Percentiles rank a stretch among this genome's conserved stretches.
phyloP scores from a whole-genome alignment of 306 rosid species.

The Carpinus fangiana region DNA sequence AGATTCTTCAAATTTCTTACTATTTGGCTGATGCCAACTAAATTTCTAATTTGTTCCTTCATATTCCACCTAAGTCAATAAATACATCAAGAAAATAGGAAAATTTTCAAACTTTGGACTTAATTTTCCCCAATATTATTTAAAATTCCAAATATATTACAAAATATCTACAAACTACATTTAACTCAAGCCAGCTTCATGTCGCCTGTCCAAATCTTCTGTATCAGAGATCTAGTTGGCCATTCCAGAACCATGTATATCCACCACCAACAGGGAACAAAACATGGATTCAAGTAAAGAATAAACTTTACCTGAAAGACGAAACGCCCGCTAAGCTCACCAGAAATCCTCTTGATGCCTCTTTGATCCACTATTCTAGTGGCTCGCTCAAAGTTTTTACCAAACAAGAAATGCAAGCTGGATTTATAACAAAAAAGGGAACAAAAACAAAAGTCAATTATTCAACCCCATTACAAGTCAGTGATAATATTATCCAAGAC shows the following conservation, averaged over 20 bases:
- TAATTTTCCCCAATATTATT: background rate
- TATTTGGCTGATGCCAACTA: background rate
- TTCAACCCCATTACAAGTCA: background rate
- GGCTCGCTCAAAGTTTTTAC: constrained; percentile 92
- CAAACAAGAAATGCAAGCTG: constrained; percentile 88
- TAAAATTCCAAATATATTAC: background rate
- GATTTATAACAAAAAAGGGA: constrained; percentile 8
- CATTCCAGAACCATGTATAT: background rate
- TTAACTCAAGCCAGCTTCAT: background rate
- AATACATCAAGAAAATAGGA: background rate
- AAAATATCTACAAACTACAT: background rate
- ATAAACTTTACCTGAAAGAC: constrained; percentile 65
- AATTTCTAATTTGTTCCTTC: background rate
- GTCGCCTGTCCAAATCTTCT: background rate
- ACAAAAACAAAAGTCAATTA: constrained; percentile 9
- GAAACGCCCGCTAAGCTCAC: constrained; percentile 68
- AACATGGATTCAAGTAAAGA: background rate
- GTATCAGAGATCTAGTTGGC: background rate
- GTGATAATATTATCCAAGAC: background rate
- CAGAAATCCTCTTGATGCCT: constrained; percentile 74
- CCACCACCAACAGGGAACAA: background rate
- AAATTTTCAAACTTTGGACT: background rate
- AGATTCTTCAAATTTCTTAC: background rate
- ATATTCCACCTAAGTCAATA: background rate
- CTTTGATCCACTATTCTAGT: constrained; percentile 80